phyloP scores from a whole-genome alignment of 75 land plant species.

The Pinus tabuliformis region DNA sequence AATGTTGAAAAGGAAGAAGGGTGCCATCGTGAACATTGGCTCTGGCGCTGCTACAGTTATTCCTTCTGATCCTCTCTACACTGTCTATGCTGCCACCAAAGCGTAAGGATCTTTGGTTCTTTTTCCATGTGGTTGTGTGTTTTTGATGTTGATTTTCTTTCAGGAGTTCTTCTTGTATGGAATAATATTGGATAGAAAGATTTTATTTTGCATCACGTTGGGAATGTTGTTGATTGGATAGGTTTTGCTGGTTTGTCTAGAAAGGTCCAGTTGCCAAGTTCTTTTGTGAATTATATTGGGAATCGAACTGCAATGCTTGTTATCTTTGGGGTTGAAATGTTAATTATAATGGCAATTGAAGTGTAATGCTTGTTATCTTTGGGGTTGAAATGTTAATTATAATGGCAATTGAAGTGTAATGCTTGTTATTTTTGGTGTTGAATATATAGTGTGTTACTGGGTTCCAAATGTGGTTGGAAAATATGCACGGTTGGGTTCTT shows the following conservation, averaged over 20 bases:
- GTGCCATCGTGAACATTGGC: constrained; percentile 90
- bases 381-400: too few species aligned
- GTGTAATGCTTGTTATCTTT: neutral
- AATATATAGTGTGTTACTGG: neutral
- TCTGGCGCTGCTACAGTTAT: constrained; percentile 82
- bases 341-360: too few species aligned
- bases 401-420: too few species aligned
- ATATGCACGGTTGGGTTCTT: too few species aligned
- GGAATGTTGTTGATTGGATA: neutral
- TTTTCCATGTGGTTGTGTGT: neutral
- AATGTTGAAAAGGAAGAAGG: constrained; percentile 63
- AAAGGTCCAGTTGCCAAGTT: neutral
- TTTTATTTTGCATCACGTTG: neutral
- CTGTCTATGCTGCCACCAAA: constrained; percentile 91
- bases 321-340: neutral
- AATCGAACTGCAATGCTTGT: neutral
- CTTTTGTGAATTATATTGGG: too few species aligned
- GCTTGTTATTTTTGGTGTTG: too few species aligned
- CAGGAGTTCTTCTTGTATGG: neutral
- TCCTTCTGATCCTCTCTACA: constrained; percentile 86
- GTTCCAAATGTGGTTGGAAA: neutral
- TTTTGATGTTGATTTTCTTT: neutral
- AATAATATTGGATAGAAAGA: neutral
- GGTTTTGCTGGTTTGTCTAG: neutral
- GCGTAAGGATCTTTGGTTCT: constrained; percentile 46